Evolutionary conservation across 164 flowering plant species (phyloP).

Genomic region (Vitis labrusca): DNA sequence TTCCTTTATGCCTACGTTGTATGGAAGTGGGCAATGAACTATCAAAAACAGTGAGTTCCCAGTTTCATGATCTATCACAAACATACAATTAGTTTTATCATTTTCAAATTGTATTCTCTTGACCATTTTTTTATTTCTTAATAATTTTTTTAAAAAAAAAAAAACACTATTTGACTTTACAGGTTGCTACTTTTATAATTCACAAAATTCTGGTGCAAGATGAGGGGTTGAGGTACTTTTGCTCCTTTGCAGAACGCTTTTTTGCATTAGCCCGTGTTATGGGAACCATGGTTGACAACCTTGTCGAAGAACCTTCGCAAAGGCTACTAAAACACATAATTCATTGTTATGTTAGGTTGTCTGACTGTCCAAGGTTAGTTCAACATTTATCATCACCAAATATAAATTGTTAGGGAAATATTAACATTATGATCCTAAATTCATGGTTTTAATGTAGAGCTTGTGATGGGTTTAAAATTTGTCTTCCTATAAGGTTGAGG

Average conservation of each 20-base stretch:
- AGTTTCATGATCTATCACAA: background rate
- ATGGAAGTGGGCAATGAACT: conserved; percentile 24
- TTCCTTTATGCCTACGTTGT: conserved; percentile 22
- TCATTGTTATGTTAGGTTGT: conserved; percentile 27
- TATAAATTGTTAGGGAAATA: background rate
- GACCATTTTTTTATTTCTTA: background rate
- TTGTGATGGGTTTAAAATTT: conserved; percentile 11
- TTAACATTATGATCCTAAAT: background rate
- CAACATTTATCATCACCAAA: background rate
- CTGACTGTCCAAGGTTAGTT: conserved; percentile 29
- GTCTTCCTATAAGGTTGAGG: conserved; percentile 17
- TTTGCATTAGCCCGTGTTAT: conserved; percentile 21
- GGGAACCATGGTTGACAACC: conserved; percentile 18
- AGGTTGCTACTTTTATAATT: conserved; percentile 39
- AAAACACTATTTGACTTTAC: background rate
- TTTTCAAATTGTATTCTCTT: background rate
- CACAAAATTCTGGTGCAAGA: conserved; percentile 20
- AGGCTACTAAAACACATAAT: conserved; percentile 27
- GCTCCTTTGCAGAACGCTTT: conserved; percentile 28
- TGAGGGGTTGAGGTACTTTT: conserved; percentile 29
- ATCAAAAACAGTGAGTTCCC: conserved; percentile 26
- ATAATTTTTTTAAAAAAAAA: background rate
- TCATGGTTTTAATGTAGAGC: conserved; percentile 18
- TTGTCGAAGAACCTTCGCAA: conserved; percentile 12
- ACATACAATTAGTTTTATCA: background rate